Base-by-base conservation (phyloP, 2,329 filamentous ascomycete genomes). In the Clonostachys rosea region DNA sequence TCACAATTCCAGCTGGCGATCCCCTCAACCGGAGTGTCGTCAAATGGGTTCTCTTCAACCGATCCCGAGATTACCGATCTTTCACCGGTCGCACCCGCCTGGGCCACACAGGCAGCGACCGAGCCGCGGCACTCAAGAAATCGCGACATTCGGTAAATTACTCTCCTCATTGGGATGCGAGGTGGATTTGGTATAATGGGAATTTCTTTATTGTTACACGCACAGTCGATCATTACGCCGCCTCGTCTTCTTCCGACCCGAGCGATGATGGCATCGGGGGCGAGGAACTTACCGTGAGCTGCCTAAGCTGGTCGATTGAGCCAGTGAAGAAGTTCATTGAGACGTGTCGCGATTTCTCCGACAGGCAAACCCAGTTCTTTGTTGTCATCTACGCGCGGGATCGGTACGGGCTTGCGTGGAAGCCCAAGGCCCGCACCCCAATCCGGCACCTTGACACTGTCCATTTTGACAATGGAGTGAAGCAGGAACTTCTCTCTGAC, bases 391-490 rank as follows among this genome's bases (percentile, higher is more conserved):
- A 75, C 53, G 55, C 73, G 2, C 61, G 70, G 17, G 65, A 73
- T 49, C 63, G 69, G 0, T 74, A 74, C 49, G 70, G 73, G 2
- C 62, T 72, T 18, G 59, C 69, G 1, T 77, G 74, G 74, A 69
- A 75, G 44, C 70, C 72, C 13, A 75, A 72, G 46, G 66, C 71
- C 14, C 67, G 72, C 42, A 72, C 71, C 37, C 73, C 74, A 1
- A 74, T 76, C 37, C 70, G 74, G 10, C 66, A 67, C 24, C 64
- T 78, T 2, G 72, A 75, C 12, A 78, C 75, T 2, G 73, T 78
- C 3, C 73, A 76, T 49, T 74, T 78, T 43, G 73, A 77, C 47
- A 63, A 68, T 8, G 58, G 53, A 5, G 56, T 67, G 2, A 80
- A 80, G 55, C 62, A 67, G 20, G 61, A 67, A 5, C 70, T 80